These are phyloP conservation scores for Cymbopogon citratus DNA, from an alignment of 176 grass and related monocot species.

Conservation along the genomic window DNA sequence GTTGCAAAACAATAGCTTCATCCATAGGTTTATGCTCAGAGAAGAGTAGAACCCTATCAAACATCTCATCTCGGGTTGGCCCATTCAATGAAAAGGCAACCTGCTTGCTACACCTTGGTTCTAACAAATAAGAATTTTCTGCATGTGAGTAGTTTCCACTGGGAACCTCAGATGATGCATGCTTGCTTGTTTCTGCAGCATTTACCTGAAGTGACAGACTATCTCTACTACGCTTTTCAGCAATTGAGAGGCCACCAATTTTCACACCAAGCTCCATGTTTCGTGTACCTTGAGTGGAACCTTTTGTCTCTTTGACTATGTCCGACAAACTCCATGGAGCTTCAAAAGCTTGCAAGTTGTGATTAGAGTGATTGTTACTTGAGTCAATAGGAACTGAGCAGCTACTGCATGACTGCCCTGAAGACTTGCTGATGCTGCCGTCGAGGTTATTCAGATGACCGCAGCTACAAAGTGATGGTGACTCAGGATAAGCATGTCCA, in stretches of 20 bases:
- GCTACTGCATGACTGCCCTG: conserved; percentile 23
- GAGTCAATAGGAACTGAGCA: conserved; percentile 8
- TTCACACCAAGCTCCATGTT: conserved; percentile 10
- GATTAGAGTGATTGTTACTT: not conserved
- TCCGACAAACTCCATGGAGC: conserved; percentile 25
- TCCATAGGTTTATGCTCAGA: conserved; percentile 24
- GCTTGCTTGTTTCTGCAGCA: not conserved
- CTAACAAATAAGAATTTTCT: conserved; percentile 34
- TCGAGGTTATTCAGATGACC: conserved; percentile 1
- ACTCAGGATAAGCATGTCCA: conserved; percentile 19
- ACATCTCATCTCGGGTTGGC: conserved; percentile 40
- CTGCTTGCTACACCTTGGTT: conserved; percentile 44
- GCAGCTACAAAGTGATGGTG: not conserved
- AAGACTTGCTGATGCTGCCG: conserved; percentile 14
- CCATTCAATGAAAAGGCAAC: conserved; percentile 30
- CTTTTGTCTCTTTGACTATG: conserved; percentile 3
- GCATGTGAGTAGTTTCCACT: not conserved
- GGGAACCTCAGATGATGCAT: conserved; percentile 20
- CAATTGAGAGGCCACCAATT: conserved; percentile 22
- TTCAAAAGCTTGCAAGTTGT: conserved; percentile 15
- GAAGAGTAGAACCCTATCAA: conserved; percentile 51
- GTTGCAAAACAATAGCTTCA: conserved; percentile 4
- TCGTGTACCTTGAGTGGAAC: not conserved
- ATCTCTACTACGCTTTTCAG: not conserved
- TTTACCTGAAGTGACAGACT: not conserved